Conservation (phyloP, 164 flowering plant genomes). For the Chimonanthus salicifolius region DNA sequence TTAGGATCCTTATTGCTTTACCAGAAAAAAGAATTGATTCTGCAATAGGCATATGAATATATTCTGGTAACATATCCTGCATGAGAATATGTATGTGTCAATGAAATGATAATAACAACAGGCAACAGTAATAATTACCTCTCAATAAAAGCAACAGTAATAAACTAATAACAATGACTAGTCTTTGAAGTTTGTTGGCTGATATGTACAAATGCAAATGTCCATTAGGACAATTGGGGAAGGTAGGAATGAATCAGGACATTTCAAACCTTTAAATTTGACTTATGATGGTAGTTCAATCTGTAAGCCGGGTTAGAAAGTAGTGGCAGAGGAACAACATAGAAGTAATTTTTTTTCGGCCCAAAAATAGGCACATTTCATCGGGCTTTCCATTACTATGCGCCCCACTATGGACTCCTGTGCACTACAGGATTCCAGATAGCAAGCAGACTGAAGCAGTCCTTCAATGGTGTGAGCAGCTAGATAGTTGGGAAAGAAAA, state of each 20-base stretch:
- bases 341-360: neutral
- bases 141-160: neutral
- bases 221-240: neutral
- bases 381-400: neutral
- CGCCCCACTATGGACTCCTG: neutral
- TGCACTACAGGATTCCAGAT: neutral
- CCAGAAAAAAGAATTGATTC: conserved; percentile 96
- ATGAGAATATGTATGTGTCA: conserved; percentile 5
- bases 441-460: neutral
- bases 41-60: conserved; percentile 89
- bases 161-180: neutral
- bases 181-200: neutral
- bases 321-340: neutral
- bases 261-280: neutral
- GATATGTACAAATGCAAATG: neutral
- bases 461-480: neutral
- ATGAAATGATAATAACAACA: neutral
- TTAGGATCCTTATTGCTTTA: conserved; percentile 87
- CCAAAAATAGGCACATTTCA: neutral
- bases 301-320: neutral
- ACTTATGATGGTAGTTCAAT: neutral
- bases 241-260: neutral
- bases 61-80: conserved; percentile 98
- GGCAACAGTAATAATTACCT: neutral
- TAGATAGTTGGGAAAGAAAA: neutral